Conservation (phyloP, 805 yeast genomes). For the Metschnikowia arizonensis region DNA sequence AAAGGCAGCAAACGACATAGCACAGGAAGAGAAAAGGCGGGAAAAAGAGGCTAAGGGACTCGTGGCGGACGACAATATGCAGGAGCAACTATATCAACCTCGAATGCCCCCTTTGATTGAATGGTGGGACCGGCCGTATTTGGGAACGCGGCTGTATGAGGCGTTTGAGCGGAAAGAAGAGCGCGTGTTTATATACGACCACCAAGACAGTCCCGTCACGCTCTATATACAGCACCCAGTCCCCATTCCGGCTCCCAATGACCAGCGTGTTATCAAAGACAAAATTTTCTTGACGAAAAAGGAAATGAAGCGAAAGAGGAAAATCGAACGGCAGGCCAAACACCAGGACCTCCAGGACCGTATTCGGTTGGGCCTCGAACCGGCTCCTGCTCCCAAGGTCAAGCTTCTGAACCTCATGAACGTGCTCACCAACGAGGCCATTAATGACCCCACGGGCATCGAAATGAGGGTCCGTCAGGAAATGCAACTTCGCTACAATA, state of each 20-base stretch:
- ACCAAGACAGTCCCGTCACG: constrained; percentile 50
- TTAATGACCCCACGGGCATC: constrained; percentile 82
- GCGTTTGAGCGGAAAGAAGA: constrained; percentile 25
- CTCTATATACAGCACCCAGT: constrained; percentile 81
- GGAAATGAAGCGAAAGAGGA: constrained; percentile 70
- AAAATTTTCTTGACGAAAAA: constrained; percentile 66
- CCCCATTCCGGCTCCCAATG: constrained; percentile 50
- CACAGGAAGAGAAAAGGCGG: constrained; percentile 26
- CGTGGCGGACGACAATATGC: constrained; percentile 47
- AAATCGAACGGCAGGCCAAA: constrained; percentile 58
- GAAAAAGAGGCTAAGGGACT: constrained; percentile 39
- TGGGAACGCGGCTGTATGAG: constrained; percentile 38
- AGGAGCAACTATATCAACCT: constrained; percentile 53
- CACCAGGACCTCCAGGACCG: constrained; percentile 73
- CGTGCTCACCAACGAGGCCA: constrained; percentile 79
- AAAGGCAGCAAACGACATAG: constrained; percentile 17
- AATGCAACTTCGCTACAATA: constrained; percentile 53
- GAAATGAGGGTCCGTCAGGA: constrained; percentile 69
- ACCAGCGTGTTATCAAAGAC: constrained; percentile 21
- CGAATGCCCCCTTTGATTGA: constrained; percentile 61
- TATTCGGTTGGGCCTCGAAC: constrained; percentile 73
- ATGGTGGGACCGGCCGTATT: constrained; percentile 83
- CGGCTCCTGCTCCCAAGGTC: constrained; percentile 88
- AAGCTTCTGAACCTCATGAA: constrained; percentile 80
- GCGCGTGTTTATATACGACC: constrained; percentile 28